Conservation (phyloP, 208 protist species). For the Leishmania martiniquensis region DNA sequence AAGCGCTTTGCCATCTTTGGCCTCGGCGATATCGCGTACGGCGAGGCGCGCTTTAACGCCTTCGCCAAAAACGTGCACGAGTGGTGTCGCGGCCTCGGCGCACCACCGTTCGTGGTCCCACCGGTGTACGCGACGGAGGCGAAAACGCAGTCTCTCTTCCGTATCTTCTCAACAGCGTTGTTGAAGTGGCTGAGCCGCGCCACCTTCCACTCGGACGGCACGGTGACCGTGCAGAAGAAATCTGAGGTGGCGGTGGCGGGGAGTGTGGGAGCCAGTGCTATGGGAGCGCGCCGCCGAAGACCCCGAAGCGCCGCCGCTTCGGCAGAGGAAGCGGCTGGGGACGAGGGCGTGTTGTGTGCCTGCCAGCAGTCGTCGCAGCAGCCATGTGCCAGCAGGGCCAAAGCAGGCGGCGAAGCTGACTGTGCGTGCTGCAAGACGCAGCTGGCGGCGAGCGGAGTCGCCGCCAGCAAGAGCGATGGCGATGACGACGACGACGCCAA, state of each 20-base stretch:
- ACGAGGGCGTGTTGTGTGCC: not conserved
- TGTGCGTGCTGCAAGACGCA: not conserved
- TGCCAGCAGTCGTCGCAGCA: conserved; percentile 2
- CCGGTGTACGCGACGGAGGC: conserved; percentile 82
- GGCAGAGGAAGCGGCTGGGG: not conserved
- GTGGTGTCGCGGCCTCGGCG: conserved; percentile 75
- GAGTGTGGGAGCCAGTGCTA: not conserved
- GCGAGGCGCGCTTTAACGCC: conserved; percentile 70
- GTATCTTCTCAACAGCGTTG: conserved; percentile 58
- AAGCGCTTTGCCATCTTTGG: conserved; percentile 89
- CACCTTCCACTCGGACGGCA: conserved; percentile 52
- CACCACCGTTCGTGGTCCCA: conserved; percentile 65
- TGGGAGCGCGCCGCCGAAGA: not conserved
- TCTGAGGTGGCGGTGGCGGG: conserved; percentile 1
- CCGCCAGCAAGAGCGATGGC: not conserved
- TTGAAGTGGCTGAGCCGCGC: conserved; percentile 67
- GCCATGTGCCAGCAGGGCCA: not conserved
- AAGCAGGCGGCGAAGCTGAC: not conserved
- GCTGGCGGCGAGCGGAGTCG: not conserved
- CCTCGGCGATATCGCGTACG: conserved; percentile 88
- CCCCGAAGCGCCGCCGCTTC: not conserved
- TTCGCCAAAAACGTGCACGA: conserved; percentile 79
- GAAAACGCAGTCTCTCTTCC: conserved; percentile 55
- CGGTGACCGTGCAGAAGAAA: conserved; percentile 32
- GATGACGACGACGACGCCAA: conserved; percentile 31